Percentiles rank a stretch among this genome's conserved stretches.
phyloP scores from a whole-genome alignment of 371 early-diverging fungal genomes.

The Rhizopus delemar region DNA sequence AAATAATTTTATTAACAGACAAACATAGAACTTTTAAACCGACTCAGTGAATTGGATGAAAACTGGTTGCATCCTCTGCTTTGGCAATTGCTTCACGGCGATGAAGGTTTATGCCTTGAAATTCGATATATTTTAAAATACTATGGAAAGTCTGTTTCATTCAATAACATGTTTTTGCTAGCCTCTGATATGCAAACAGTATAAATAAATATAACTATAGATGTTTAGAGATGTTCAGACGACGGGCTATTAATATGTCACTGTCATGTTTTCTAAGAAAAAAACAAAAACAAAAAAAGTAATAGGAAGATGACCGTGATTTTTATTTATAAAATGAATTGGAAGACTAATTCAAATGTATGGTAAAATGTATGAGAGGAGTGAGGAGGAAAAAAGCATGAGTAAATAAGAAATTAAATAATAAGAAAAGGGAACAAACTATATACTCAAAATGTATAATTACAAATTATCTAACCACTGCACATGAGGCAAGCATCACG shows the following conservation, averaged over 20 bases:
- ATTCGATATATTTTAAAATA: conserved; percentile 16
- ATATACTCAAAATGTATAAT: neutral
- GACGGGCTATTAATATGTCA: too few species aligned
- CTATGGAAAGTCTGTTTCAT: conserved; percentile 5
- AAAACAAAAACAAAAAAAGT: neutral
- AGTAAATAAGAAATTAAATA: neutral
- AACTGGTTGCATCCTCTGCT: conserved; percentile 37
- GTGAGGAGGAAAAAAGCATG: neutral
- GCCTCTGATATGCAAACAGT: conserved; percentile 20
- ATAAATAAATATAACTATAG: conserved; percentile 5
- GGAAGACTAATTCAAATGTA: neutral
- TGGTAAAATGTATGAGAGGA: neutral
- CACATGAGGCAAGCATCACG: conserved; percentile 91
- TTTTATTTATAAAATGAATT: too few species aligned
- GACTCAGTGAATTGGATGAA: conserved; percentile 14
- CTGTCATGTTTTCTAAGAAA: neutral
- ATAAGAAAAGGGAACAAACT: conserved; percentile 1
- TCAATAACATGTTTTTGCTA: conserved; percentile 26
- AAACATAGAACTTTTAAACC: conserved; percentile 21
- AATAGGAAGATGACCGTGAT: too few species aligned
- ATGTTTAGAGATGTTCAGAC: too few species aligned
- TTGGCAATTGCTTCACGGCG: conserved; percentile 31
- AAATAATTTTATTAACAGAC: neutral
- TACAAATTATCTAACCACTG: conserved; percentile 59
- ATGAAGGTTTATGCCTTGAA: conserved; percentile 28